Evolutionary conservation across 768 basidiomycete genomes (phyloP).

Genomic region (Kwoniella bestiolae): DNA sequence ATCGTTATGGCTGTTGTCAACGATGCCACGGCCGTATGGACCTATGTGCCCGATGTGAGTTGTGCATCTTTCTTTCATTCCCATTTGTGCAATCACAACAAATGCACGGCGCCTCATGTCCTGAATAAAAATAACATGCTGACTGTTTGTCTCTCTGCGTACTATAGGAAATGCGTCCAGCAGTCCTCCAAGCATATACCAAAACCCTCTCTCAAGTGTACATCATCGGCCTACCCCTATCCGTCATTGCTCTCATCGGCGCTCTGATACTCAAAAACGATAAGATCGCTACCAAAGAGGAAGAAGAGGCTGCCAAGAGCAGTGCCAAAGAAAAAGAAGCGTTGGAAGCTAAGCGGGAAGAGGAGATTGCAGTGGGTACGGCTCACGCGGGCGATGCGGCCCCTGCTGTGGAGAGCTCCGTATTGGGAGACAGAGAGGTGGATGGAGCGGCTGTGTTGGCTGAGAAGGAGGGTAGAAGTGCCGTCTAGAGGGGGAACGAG

Average conservation of each 20-base stretch:
- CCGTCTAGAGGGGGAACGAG: not conserved
- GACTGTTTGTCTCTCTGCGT: slow-evolving; percentile 15
- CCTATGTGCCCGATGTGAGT: slow-evolving; percentile 42
- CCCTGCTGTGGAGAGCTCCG: slow-evolving; percentile 11
- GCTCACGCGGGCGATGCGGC: slow-evolving; percentile 18
- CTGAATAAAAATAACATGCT: not conserved
- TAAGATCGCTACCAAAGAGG: slow-evolving; percentile 50
- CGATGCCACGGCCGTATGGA: slow-evolving; percentile 51
- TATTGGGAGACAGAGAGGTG: slow-evolving; percentile 2
- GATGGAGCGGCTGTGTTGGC: slow-evolving; percentile 20
- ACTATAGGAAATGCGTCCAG: not conserved
- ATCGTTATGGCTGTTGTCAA: slow-evolving; percentile 42
- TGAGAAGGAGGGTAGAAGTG: slow-evolving; percentile 25
- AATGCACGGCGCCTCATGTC: too few relatives aligned
- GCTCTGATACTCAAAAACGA: slow-evolving; percentile 55
- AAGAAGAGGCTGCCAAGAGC: slow-evolving; percentile 46
- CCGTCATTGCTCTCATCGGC: slow-evolving; percentile 41
- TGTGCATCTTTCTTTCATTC: not conserved
- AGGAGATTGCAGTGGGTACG: slow-evolving; percentile 15
- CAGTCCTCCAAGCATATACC: slow-evolving; percentile 37
- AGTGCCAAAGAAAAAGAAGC: slow-evolving; percentile 30
- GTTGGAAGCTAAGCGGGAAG: slow-evolving; percentile 17
- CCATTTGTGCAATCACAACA: too few relatives aligned
- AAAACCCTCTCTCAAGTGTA: slow-evolving; percentile 50
- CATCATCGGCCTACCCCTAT: slow-evolving; percentile 57